A percentile compares a stretch with the other conserved stretches of the same genome.
Evolutionary conservation across 345 rosid species (phyloP).

Genomic region (Chamaenerion angustifolium): DNA sequence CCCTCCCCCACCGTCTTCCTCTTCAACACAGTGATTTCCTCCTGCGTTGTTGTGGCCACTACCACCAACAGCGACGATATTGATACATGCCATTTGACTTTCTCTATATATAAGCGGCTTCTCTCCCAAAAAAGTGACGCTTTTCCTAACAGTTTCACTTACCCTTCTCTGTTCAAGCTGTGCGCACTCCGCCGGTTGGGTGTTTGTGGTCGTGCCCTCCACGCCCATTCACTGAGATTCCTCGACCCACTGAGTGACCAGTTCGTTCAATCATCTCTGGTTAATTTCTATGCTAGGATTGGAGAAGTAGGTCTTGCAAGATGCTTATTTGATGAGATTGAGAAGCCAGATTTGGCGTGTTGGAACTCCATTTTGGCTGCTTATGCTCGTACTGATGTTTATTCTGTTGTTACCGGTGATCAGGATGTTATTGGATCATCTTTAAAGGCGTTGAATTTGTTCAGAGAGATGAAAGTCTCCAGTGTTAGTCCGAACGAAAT

Average conservation of each 20-base stretch:
- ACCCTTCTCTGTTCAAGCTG: constrained; percentile 58
- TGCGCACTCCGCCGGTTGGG: constrained; percentile 28
- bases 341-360: constrained; percentile 40
- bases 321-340: constrained; percentile 34
- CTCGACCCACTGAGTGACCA: constrained; percentile 29
- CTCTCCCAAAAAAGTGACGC: constrained; percentile 2
- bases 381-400: constrained; percentile 14
- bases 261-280: constrained; percentile 41
- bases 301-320: constrained; percentile 37
- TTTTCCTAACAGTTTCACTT: constrained; percentile 42
- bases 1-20: constrained; percentile 39
- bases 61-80: neutral
- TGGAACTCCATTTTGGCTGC: constrained; percentile 57
- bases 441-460: constrained; percentile 25
- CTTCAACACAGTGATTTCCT: constrained; percentile 47
- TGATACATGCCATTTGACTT: constrained; percentile 21
- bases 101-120: constrained; percentile 30
- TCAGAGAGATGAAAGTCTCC: constrained; percentile 26
- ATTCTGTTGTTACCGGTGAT: constrained; percentile 5
- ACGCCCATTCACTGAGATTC: constrained; percentile 42
- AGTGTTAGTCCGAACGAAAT: constrained; percentile 44
- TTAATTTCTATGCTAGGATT: constrained; percentile 36
- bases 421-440: neutral
- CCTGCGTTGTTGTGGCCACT: constrained; percentile 7
- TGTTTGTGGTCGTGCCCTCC: constrained; percentile 35